Percentiles rank a stretch among this genome's conserved stretches.
These are phyloP conservation scores for Ophiosphaerella narmari DNA, from an alignment of 2,329 filamentous ascomycete species.

Conservation along the genomic window DNA sequence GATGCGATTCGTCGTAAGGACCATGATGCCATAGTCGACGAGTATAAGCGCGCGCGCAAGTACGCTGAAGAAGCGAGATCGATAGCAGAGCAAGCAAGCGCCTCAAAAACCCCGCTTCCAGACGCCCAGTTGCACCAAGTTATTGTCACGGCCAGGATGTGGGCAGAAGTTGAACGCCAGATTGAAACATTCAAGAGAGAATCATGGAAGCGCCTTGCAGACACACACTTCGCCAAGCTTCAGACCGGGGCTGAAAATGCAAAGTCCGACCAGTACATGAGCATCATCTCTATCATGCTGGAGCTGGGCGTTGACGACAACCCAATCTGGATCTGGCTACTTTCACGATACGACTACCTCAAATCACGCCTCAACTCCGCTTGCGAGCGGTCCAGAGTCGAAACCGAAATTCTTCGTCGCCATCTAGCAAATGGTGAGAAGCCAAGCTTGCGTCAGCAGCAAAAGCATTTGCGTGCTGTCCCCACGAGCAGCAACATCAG, in stretches of 20 bases:
- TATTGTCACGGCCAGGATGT: conserved; percentile 88
- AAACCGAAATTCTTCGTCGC: conserved; percentile 88
- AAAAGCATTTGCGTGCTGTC: conserved; percentile 76
- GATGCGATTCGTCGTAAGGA: conserved; percentile 91
- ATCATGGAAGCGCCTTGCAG: conserved; percentile 79
- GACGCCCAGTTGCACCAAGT: conserved; percentile 86
- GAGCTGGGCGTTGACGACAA: conserved; percentile 95
- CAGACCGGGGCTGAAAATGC: conserved; percentile 52
- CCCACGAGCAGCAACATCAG: conserved; percentile 66
- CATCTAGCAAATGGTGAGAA: conserved; percentile 76
- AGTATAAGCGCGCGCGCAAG: conserved; percentile 80
- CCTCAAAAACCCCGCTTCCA: conserved; percentile 61
- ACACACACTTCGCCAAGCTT: conserved; percentile 62
- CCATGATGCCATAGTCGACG: conserved; percentile 83
- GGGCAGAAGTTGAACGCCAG: conserved; percentile 89
- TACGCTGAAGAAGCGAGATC: conserved; percentile 78
- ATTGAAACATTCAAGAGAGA: conserved; percentile 86
- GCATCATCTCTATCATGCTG: conserved; percentile 84
- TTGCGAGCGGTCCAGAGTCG: conserved; percentile 84
- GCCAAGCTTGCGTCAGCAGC: conserved; percentile 70
- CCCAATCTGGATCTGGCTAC: conserved; percentile 93
- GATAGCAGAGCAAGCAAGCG: conserved; percentile 62
- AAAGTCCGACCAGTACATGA: conserved; percentile 82
- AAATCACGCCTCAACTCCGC: conserved; percentile 81
- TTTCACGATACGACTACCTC: conserved; percentile 85